Evolutionary conservation across 2,329 filamentous ascomycete genomes (phyloP).

Genomic region (Apiospora phragmitis): DNA sequence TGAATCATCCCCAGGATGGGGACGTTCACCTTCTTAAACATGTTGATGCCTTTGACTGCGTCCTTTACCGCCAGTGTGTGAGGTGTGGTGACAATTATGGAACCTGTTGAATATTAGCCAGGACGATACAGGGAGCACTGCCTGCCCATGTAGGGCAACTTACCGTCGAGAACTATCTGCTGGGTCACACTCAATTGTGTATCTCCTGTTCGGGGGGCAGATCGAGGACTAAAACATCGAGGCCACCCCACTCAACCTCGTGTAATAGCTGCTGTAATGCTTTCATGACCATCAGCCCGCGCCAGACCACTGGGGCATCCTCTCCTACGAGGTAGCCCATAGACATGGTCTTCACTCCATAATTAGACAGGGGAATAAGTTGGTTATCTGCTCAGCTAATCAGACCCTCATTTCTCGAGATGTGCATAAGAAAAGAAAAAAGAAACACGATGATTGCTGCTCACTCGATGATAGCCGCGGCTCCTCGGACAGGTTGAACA

Average conservation of each 20-base stretch:
- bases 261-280: conserved; percentile 93
- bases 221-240: conserved; percentile 89
- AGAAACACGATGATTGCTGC: conserved; percentile 32
- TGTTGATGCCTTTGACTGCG: conserved; percentile 85
- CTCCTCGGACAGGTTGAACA: conserved; percentile 80
- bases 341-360: conserved; percentile 97
- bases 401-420: background rate
- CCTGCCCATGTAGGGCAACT: conserved; percentile 21
- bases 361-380: conserved; percentile 85
- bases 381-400: conserved; percentile 64
- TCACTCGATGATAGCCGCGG: conserved; percentile 73
- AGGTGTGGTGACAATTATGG: conserved; percentile 87
- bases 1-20: conserved; percentile 85
- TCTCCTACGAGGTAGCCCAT: conserved; percentile 92
- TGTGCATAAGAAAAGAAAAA: too few relatives aligned
- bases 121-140: background rate
- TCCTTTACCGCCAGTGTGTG: conserved; percentile 92
- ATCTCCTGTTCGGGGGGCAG: conserved; percentile 90
- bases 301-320: conserved; percentile 85
- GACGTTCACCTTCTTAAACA: conserved; percentile 85
- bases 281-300: conserved; percentile 97
- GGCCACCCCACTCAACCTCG: conserved; percentile 87
- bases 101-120: conserved; percentile 47
- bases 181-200: conserved; percentile 97
- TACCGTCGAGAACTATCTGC: conserved; percentile 84